phyloP scores from a whole-genome alignment of 2,329 filamentous ascomycete genomes.

The Sclerotinia subarctica region DNA sequence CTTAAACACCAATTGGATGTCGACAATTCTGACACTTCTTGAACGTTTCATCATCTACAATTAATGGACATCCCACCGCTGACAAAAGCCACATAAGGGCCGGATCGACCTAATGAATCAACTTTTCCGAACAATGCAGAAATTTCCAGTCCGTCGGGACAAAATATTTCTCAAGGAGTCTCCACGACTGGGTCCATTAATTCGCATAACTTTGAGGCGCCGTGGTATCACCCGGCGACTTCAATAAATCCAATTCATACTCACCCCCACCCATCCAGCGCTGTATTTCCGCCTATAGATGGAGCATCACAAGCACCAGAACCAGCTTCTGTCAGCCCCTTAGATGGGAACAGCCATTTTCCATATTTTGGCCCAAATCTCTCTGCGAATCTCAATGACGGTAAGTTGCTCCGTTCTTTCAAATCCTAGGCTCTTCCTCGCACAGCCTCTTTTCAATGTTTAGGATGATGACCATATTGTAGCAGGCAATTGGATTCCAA shows the following conservation, averaged over 20 bases:
- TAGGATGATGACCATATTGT: not conserved
- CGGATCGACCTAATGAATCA: not conserved
- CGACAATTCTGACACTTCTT: not conserved
- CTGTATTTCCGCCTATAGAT: not conserved
- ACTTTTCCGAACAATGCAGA: not conserved
- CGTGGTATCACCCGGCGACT: not conserved
- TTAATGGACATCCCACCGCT: not conserved
- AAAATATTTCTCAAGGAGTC: not conserved
- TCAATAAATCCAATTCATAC: not conserved
- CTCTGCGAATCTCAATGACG: not conserved
- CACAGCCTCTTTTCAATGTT: not conserved
- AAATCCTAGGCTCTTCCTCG: not conserved
- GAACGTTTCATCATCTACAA: not conserved
- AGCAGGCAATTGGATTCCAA: conserved; percentile 15
- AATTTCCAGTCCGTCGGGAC: not conserved
- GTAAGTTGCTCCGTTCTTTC: not conserved
- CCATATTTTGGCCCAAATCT: conserved; percentile 7
- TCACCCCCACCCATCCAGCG: conserved; percentile 1
- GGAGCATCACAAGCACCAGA: not conserved
- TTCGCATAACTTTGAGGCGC: not conserved
- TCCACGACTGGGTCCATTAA: not conserved
- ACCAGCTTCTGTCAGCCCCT: conserved; percentile 3
- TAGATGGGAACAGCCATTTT: conserved; percentile 5
- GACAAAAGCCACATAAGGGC: conserved; percentile 1
- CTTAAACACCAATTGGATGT: not conserved